Base-by-base conservation (phyloP, 2,329 filamentous ascomycete species). In the Alternaria triticina region DNA sequence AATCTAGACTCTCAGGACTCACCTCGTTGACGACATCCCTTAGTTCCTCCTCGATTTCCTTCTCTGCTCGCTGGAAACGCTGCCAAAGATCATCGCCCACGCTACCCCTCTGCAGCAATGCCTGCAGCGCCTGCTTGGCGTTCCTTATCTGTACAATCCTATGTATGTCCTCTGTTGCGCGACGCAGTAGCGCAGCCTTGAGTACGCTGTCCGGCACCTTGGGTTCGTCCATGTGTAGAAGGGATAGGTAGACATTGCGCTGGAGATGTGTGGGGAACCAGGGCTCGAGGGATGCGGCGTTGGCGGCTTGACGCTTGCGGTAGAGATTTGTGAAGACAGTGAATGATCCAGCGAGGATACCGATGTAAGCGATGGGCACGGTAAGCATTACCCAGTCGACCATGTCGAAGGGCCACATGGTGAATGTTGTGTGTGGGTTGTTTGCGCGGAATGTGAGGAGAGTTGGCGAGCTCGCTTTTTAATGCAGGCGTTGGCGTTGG, bases 11-110 rank as follows among this genome's bases (percentile, higher is more conserved):
- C n/a, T 23, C 23, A 46, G 17, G 23, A 72, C 86, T 66, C 80
- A 96, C 94, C 89, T 98, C 95, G 73, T 90, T 88, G 33, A 98
- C 94, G 23, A 98, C 95, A 81, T 99, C 96, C 73, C 93, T 89
- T 65, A 99, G 86, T 82, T 99, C 96, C 70, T 94, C 93, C 83
- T 99, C 94, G 85, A 98, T 96, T 82, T 99, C 96, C 84, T 96
- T 94, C 87, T 99, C 96, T 1, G 95, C 96, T 54, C 93, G 88
- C 81, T 90, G 82, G 81, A 98, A 97, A 43, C 95, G 87, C 84
- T 97, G 93, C 91, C 94, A 97, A 71, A 99, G 82, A 80, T 99
- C 96, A 79, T 99, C 96, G 13, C 96, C 95, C 2, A 99, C 94
- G 75, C 93, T 97, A 52, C 96, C 96, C 67, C 93, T 87, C 82